A percentile compares a stretch with the other conserved stretches of the same genome.
Evolutionary conservation across 305 asterid species (phyloP).

Genomic region (Petunia hybrid): DNA sequence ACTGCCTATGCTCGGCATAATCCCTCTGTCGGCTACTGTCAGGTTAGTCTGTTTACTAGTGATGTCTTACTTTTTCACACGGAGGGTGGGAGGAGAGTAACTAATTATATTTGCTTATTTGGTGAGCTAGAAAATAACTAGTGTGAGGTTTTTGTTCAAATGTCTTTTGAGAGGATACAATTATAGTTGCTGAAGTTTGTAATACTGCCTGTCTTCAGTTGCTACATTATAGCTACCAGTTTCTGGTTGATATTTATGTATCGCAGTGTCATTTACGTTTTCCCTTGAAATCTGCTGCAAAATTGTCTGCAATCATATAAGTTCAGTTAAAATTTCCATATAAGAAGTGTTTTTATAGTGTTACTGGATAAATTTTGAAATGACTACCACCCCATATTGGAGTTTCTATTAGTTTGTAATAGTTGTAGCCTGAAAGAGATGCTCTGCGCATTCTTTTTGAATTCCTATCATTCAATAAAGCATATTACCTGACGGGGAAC

Average conservation of each 20-base stretch:
- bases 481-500: not conserved
- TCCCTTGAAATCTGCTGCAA: not conserved
- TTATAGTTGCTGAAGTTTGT: slow-evolving; percentile 20
- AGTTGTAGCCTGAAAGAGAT: slow-evolving; percentile 17
- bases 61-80: not conserved
- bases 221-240: slow-evolving; percentile 12
- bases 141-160: slow-evolving; percentile 7
- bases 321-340: not conserved
- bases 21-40: slow-evolving; percentile 69
- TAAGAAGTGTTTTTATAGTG: not conserved
- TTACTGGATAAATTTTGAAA: slow-evolving; percentile 8
- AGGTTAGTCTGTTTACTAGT: slow-evolving; percentile 54
- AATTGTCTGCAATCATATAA: not conserved
- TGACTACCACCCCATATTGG: not conserved
- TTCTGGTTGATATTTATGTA: slow-evolving; percentile 18
- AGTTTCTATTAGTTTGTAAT: not conserved
- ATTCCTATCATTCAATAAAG: not conserved
- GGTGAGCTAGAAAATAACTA: slow-evolving; percentile 20
- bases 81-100: not conserved
- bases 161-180: slow-evolving; percentile 1
- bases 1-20: slow-evolving; percentile 36
- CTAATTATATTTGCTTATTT: not conserved
- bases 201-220: slow-evolving; percentile 11
- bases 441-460: slow-evolving; percentile 19
- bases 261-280: not conserved